phyloP scores from a whole-genome alignment of 2,329 filamentous ascomycete species.

The Monosporascus ibericus region DNA sequence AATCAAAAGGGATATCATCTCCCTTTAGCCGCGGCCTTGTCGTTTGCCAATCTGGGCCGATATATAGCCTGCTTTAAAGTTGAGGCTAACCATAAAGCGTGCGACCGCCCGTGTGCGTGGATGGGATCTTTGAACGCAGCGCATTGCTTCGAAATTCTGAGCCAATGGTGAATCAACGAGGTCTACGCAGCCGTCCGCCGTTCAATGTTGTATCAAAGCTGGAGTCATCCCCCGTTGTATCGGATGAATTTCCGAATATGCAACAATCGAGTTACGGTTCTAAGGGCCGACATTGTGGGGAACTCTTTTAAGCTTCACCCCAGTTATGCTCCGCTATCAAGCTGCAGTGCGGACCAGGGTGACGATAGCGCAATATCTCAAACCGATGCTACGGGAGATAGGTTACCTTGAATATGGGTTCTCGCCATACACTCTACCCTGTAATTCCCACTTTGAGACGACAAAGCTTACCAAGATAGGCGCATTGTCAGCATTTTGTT shows the following conservation, averaged over 20 bases:
- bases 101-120: neutral
- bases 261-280: neutral
- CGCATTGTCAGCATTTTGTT: neutral
- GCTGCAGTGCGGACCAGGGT: neutral
- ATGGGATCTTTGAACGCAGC: neutral
- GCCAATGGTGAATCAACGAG: neutral
- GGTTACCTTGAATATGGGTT: neutral
- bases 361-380: neutral
- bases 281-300: neutral
- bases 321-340: neutral
- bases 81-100: neutral
- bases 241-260: neutral
- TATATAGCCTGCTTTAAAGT: neutral
- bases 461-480: neutral
- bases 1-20: neutral
- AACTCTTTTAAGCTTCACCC: neutral
- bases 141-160: neutral
- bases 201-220: neutral
- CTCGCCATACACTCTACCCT: neutral
- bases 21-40: neutral
- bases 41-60: neutral
- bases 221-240: neutral
- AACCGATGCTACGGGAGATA: neutral
- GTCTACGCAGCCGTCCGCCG: too few species aligned
- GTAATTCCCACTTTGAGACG: neutral